Evolutionary conservation across 352 stramenopile genomes (phyloP), one percentile per base, ranked within the genome.

Genomic region (Nothophytophthora sp.): DNA sequence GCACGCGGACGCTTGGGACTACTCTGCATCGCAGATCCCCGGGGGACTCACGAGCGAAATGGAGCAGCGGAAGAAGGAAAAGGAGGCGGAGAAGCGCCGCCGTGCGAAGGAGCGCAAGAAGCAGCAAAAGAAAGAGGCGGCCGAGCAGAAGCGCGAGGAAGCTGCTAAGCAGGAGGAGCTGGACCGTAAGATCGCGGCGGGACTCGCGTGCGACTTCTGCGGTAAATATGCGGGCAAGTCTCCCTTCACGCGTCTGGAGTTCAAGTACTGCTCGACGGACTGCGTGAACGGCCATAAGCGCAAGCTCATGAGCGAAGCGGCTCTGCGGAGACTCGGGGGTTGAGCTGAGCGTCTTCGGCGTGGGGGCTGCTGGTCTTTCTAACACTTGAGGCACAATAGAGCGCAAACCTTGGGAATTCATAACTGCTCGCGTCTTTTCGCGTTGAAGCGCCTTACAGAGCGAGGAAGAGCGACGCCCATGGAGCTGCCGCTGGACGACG

Each of bases 221-320:
- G 88, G 73, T 55, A 90, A 88, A 67, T 89, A 76, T 48, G 79
- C 82, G 4, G 85, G 88, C 43, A 92, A 88, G 38, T 76, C 92
- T 48, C 95, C 95, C 47, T 97, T 98, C 50, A 76, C 80, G 44
- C 88, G 92, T 22, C 67, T 98, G 16, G 87, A 97, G 30, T 98
- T 88, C 65, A 90, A 88, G 34, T 98, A 98, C 62, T 98, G 95
- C 61, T 97, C 83, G 35, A 96, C 85, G 2, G 85, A 97, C 16
- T 98, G 95, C 62, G 92, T 98, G 25, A 90, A 90, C 44, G 81
- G 75, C 37, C 95, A 98, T 68, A 90, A 96, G 43, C 81, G 95
- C 15, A 85, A 98, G 58, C 69, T 98, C 18, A 97, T 96, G 82
- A 96, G 90, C 25, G 83, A 95, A 38, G 95, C 95, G 23, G 95